Percentiles rank a stretch among this genome's conserved stretches.
Evolutionary conservation across 164 flowering plant genomes (phyloP).

Genomic region (Stephania japonica): DNA sequence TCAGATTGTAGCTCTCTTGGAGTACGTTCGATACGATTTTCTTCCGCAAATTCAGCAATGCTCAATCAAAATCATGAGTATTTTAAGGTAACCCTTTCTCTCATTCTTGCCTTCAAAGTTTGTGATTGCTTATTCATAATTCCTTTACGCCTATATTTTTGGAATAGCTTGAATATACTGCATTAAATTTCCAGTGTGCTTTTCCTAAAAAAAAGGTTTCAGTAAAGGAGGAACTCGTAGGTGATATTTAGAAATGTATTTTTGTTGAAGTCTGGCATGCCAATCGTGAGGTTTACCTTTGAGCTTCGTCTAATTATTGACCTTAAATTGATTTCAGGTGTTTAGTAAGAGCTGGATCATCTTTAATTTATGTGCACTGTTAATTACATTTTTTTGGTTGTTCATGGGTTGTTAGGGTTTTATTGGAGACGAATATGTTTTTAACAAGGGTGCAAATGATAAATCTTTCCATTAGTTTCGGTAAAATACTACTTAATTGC

Average conservation of each 20-base stretch:
- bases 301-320: background rate
- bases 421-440: background rate
- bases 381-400: background rate
- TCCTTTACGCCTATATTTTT: background rate
- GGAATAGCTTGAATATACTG: background rate
- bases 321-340: background rate
- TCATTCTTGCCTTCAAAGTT: background rate
- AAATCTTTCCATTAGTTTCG: too few relatives aligned
- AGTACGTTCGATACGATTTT: constrained; percentile 90
- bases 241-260: background rate
- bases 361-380: background rate
- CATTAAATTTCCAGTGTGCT: background rate
- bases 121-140: background rate
- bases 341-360: background rate
- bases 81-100: constrained; percentile 46
- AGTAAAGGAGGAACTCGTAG: background rate
- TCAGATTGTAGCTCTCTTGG: constrained; percentile 75
- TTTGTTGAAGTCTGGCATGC: background rate
- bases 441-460: too few relatives aligned
- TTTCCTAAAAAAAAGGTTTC: background rate
- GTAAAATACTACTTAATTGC: too few relatives aligned
- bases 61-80: constrained; percentile 84
- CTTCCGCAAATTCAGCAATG: constrained; percentile 70
- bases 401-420: background rate
- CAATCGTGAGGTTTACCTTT: background rate